Evolutionary conservation across 345 rosid species (phyloP), one percentile per base, ranked within the genome.

Genomic region (Salix koriyanagi): DNA sequence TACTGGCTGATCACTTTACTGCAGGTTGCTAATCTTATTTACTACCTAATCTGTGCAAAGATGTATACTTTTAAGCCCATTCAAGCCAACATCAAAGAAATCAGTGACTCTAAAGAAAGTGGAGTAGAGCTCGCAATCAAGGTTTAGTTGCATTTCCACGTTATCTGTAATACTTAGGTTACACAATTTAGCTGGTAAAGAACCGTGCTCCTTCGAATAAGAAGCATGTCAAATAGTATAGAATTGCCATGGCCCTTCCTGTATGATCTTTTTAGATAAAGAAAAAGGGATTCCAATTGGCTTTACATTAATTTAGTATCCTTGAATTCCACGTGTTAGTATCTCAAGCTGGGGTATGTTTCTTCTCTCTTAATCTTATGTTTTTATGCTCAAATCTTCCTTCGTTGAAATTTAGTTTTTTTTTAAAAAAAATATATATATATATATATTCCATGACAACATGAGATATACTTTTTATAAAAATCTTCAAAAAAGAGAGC

Each of bases 1-100:
- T 94, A 94, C 79, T 94, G 97, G 97, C 25, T 94, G 70, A 81
- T 94, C 36, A 92, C 97, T 0, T 7, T 77, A 32, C 64, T 92
- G 76, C 97, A 92, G 78, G 89, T 54, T 0, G 54, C 88, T 44
- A 94, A 92, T 76, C 77, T 94, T 41, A 56, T 86, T 25, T 94
- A 92, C 66, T 94, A 92, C 77, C 44, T 88, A 10, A 46, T 78
- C 44, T 92, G 97, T 56, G 91, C 96, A 15, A 91, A 86, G 83
- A 76, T 85, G 60, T 94, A 94, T 60, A 91, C 91, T 23, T 89
- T 76, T 69, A 94, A 94, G 86, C 92, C 98, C 0, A 68, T 92
- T 82, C 92, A 92, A 72, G 75, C 84, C 67, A 90, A 83, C 37
- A 74, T 76, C 34, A 83, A 71, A 41, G 87, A 79, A 3, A 37